Conservation (phyloP, 1,139 yeast genomes). For the Suhomyces atakaporum region DNA sequence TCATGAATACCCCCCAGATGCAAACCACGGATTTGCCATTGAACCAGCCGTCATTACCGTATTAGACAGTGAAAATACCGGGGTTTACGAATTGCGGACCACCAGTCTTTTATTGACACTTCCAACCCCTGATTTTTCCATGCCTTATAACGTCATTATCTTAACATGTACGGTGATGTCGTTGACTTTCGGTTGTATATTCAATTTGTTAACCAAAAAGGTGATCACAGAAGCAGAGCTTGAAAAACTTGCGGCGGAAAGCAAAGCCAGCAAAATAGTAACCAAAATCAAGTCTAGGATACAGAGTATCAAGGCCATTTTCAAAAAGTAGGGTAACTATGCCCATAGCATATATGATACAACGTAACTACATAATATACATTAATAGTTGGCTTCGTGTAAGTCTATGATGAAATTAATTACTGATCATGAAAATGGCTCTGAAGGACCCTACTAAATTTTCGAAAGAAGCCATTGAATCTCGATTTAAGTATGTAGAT, state of each 20-base stretch:
- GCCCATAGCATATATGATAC: too few species aligned
- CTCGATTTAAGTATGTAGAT: too few species aligned
- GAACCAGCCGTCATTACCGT: conserved; percentile 84
- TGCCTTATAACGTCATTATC: conserved; percentile 98
- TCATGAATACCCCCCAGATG: conserved; percentile 98
- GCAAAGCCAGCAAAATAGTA: conserved; percentile 25
- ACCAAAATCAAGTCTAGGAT: conserved; percentile 18
- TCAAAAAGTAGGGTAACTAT: conserved; percentile 6
- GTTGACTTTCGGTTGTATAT: conserved; percentile 82
- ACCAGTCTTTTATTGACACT: conserved; percentile 80
- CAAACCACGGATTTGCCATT: conserved; percentile 95
- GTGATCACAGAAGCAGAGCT: conserved; percentile 79
- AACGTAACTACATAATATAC: too few species aligned
- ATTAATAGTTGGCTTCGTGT: too few species aligned
- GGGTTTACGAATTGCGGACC: conserved; percentile 67
- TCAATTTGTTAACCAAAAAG: conserved; percentile 73
- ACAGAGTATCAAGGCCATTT: conserved; percentile 8
- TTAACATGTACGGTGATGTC: conserved; percentile 94
- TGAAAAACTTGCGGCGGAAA: conserved; percentile 39
- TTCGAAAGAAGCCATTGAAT: too few species aligned
- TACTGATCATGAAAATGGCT: too few species aligned
- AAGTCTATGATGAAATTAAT: too few species aligned
- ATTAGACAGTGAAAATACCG: conserved; percentile 21
- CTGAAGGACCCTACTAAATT: too few species aligned
- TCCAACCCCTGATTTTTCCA: conserved; percentile 97